These are phyloP conservation scores for Sphaerulina vaccinii DNA, from an alignment of 2,329 filamentous ascomycete genomes.

Conservation along the genomic window DNA sequence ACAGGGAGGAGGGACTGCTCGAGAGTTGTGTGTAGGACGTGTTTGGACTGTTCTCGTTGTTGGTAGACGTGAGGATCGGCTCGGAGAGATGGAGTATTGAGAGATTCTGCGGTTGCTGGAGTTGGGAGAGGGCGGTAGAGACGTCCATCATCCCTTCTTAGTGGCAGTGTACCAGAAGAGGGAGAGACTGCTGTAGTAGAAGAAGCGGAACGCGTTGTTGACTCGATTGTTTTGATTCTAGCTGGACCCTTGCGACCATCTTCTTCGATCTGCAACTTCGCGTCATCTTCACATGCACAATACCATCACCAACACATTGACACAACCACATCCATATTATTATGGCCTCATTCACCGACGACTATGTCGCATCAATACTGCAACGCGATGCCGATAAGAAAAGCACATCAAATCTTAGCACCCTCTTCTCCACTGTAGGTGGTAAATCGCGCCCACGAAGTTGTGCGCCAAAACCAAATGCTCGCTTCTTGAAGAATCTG, in stretches of 20 bases:
- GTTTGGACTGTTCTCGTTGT: conserved; percentile 41
- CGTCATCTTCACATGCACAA: background rate
- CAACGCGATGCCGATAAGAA: conserved; percentile 73
- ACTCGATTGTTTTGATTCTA: background rate
- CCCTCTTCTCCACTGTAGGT: conserved; percentile 2
- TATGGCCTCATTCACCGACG: conserved; percentile 55
- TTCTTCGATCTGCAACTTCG: background rate
- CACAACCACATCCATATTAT: background rate
- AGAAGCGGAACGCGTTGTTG: background rate
- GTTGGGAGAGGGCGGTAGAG: conserved; percentile 34
- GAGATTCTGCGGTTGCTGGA: conserved; percentile 55
- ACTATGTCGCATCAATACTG: conserved; percentile 77
- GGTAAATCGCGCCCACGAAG: conserved; percentile 15
- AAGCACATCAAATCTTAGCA: background rate
- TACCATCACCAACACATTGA: background rate
- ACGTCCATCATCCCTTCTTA: conserved; percentile 22
- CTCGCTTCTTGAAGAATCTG: conserved; percentile 80
- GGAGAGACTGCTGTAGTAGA: too few relatives aligned
- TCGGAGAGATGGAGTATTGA: conserved; percentile 56
- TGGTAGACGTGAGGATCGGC: conserved; percentile 37
- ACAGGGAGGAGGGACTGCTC: conserved; percentile 65
- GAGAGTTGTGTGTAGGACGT: conserved; percentile 41
- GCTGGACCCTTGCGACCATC: background rate
- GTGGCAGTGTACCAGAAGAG: background rate
- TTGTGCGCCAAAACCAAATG: conserved; percentile 79